Evolutionary conservation across 1,284 basidiomycete species (phyloP).

Genomic region (Ustanciosporium gigantosporum): DNA sequence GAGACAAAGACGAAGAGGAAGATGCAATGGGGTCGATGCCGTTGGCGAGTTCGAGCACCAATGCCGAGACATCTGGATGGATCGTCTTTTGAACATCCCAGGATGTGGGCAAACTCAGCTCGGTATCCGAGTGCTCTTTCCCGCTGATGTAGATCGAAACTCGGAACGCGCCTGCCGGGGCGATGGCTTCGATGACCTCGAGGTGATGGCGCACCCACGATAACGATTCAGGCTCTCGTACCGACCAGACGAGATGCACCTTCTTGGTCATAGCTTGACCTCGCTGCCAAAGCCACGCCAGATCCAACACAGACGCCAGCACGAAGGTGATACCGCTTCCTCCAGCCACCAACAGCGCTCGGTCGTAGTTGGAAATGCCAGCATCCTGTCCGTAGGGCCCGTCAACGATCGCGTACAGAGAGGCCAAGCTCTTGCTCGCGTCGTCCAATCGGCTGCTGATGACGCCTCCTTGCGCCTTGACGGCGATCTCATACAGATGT

Average conservation of each 20-base stretch:
- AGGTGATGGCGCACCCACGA: slow-evolving; percentile 18
- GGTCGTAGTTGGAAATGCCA: slow-evolving; percentile 13
- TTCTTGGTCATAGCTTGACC: slow-evolving; percentile 7
- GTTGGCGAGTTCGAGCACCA: slow-evolving; percentile 3
- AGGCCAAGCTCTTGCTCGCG: not conserved
- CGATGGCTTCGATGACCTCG: slow-evolving; percentile 11
- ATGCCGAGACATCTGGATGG: slow-evolving; percentile 20
- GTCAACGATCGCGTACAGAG: slow-evolving; percentile 35
- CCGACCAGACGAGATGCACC: slow-evolving; percentile 29
- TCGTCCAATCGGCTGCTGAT: no score
- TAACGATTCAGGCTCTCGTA: slow-evolving; percentile 12
- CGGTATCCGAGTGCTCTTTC: not conserved
- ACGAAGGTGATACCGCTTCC: slow-evolving; percentile 47
- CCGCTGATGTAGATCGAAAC: slow-evolving; percentile 28
- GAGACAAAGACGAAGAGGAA: no score
- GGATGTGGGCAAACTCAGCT: slow-evolving; percentile 5
- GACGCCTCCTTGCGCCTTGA: not conserved
- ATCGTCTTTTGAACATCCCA: slow-evolving; percentile 14
- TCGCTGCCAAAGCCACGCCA: slow-evolving; percentile 37
- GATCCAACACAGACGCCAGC: slow-evolving; percentile 32
- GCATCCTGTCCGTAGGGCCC: slow-evolving; percentile 47
- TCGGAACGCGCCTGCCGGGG: slow-evolving; percentile 8
- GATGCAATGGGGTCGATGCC: not conserved
- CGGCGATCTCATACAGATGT: slow-evolving; percentile 11
- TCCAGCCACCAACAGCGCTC: slow-evolving; percentile 36